A percentile compares a stretch with the other conserved stretches of the same genome.
phyloP scores from a whole-genome alignment of 331 rosid genomes.

The Dryas integrifolia region DNA sequence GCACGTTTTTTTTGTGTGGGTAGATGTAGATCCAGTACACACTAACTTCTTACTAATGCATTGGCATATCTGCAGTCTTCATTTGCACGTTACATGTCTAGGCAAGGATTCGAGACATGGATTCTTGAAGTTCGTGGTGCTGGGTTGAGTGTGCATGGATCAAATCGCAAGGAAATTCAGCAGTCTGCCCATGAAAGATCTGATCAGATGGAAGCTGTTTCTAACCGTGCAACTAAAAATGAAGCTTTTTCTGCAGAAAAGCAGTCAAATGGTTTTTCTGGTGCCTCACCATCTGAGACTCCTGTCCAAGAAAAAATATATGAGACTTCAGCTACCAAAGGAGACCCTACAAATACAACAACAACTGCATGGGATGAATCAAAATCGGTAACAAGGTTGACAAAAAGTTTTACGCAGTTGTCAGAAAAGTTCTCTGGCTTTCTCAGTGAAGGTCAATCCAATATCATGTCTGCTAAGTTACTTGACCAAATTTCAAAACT shows the following conservation, averaged over 20 bases:
- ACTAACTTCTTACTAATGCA: slow-evolving; percentile 15
- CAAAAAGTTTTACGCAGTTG: slow-evolving; percentile 64
- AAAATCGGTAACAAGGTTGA: slow-evolving; percentile 52
- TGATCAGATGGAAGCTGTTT: slow-evolving; percentile 67
- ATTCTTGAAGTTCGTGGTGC: slow-evolving; percentile 96
- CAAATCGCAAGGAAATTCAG: slow-evolving; percentile 52
- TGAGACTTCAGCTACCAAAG: slow-evolving; percentile 29
- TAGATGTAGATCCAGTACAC: background rate
- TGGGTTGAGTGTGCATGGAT: slow-evolving; percentile 71
- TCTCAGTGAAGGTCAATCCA: slow-evolving; percentile 82
- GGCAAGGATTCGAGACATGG: slow-evolving; percentile 96
- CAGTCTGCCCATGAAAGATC: slow-evolving; percentile 56
- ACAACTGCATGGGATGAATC: slow-evolving; percentile 84
- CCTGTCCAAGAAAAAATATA: slow-evolving; percentile 38
- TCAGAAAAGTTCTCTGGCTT: slow-evolving; percentile 88
- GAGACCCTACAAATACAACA: slow-evolving; percentile 39
- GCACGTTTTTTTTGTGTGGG: no score
- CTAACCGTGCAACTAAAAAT: slow-evolving; percentile 42
- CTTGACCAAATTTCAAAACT: slow-evolving; percentile 85
- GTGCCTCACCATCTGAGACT: slow-evolving; percentile 38
- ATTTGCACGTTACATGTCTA: slow-evolving; percentile 92
- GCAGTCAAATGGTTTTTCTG: slow-evolving; percentile 42
- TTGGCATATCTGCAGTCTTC: slow-evolving; percentile 63
- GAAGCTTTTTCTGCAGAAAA: slow-evolving; percentile 43
- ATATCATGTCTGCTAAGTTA: slow-evolving; percentile 62